These are phyloP conservation scores for Diplocarpon rosae DNA, from an alignment of 2,329 filamentous ascomycete species.

Conservation along the genomic window DNA sequence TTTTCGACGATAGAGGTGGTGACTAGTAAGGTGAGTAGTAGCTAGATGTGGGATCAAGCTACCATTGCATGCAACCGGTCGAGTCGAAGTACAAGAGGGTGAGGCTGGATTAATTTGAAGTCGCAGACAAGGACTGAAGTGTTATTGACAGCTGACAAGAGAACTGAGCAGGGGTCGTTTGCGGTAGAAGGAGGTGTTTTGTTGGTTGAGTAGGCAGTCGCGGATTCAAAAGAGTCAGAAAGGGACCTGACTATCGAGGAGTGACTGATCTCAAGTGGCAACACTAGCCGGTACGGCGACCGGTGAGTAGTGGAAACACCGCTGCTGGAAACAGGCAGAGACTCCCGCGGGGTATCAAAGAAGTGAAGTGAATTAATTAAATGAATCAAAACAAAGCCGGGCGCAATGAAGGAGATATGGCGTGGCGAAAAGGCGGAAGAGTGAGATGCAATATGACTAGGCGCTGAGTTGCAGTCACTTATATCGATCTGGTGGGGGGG, in stretches of 20 bases:
- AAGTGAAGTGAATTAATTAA: conserved; percentile 4
- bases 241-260: conserved; percentile 5
- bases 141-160: conserved; percentile 17
- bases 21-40: conserved; percentile 24
- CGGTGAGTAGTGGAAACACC: conserved; percentile 5
- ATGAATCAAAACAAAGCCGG: conserved; percentile 13
- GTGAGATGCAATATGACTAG: conserved; percentile 9
- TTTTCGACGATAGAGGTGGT: conserved; percentile 26
- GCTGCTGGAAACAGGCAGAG: conserved; percentile 10
- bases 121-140: conserved; percentile 5
- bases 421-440: conserved; percentile 9
- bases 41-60: conserved; percentile 21
- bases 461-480: conserved; percentile 11
- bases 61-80: conserved; percentile 18
- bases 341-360: conserved; percentile 20
- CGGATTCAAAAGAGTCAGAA: conserved; percentile 16
- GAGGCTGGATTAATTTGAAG: not conserved
- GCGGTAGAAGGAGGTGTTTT: conserved; percentile 17
- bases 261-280: conserved; percentile 18
- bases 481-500: not conserved
- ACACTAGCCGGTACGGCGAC: conserved; percentile 17
- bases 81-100: conserved; percentile 2
- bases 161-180: conserved; percentile 22
- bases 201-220: conserved; percentile 6
- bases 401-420: conserved; percentile 11